A percentile compares a stretch with the other conserved stretches of the same genome.
Evolutionary conservation across 305 asterid species (phyloP).

Genomic region (Fraxinus greggii): DNA sequence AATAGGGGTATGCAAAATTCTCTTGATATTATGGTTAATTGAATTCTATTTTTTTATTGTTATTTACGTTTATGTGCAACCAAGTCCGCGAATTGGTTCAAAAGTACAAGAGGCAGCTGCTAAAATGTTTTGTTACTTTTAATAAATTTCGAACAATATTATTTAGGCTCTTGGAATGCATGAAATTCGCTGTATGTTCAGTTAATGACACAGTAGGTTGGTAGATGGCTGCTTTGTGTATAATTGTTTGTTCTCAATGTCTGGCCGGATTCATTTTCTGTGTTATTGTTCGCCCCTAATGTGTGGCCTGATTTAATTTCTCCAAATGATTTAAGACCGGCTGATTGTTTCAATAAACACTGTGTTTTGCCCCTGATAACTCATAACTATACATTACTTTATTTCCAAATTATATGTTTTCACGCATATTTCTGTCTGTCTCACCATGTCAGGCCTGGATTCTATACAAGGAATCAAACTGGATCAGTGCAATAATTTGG

Average conservation of each 20-base stretch:
- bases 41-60: not conserved
- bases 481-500: constrained; percentile 66
- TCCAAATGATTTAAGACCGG: not conserved
- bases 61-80: not conserved
- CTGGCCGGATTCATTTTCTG: not conserved
- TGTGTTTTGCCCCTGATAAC: not conserved
- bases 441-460: constrained; percentile 64
- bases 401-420: constrained; percentile 16
- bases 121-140: not conserved
- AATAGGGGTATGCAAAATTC: constrained; percentile 53
- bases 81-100: not conserved
- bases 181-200: not conserved
- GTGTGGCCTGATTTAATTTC: not conserved
- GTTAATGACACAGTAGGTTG: not conserved
- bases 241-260: not conserved
- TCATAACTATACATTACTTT: not conserved
- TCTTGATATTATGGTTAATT: constrained; percentile 6
- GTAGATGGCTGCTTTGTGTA: not conserved
- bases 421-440: constrained; percentile 15
- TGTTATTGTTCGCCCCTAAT: not conserved
- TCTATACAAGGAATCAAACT: constrained; percentile 65
- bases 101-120: not conserved
- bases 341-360: not conserved
- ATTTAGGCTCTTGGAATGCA: not conserved
- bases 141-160: not conserved